Evolutionary conservation across 768 basidiomycete species (phyloP), one percentile per base, ranked within the genome.

Genomic region (Mycena metata): DNA sequence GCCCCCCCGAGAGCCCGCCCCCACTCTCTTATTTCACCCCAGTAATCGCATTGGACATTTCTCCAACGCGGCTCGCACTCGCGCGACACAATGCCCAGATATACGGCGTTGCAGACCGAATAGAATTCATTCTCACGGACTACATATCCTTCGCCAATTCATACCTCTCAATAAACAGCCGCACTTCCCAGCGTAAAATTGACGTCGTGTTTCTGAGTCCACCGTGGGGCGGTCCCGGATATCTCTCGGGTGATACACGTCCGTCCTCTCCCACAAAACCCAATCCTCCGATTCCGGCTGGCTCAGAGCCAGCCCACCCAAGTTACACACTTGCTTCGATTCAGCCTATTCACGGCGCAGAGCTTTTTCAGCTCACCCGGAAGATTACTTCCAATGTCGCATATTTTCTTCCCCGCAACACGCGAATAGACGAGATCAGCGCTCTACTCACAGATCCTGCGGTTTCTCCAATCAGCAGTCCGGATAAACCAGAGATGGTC

Each of bases 21-120:
- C 36, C 8, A n/a, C 5, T 30, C n/a, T 5, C 15, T 42, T 51
- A 11, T 50, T 39, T 3, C 24, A 9, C 39, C 16, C 2, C 73
- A 99, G 98, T 99, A 26, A 96, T 99, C 60, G 96, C 98, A 0
- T 82, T 99, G 62, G 98, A 99, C 75, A 91, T 87, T 33, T 95
- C 94, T 11, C 89, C 93, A 0, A 86, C 86, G 1, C 89, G 96
- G n/a, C 85, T 99, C 5, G 91, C 92, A 2, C 89, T 99, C 17
- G 98, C 98, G 12, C 86, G 92, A 60, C 96, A 98, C 78, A 99
- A 99, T 73, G 98, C 98, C 0, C 83, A 88, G 51, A 90, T 99
- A 64, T 97, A 97, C 75, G 98, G 97, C 46, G 96, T 99, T 45
- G 94, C 92, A 11, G 93, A 97, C 76, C 89, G 95, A 19, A 99